Base-by-base conservation (phyloP, 768 basidiomycete genomes). In the Mycena vitilis region DNA sequence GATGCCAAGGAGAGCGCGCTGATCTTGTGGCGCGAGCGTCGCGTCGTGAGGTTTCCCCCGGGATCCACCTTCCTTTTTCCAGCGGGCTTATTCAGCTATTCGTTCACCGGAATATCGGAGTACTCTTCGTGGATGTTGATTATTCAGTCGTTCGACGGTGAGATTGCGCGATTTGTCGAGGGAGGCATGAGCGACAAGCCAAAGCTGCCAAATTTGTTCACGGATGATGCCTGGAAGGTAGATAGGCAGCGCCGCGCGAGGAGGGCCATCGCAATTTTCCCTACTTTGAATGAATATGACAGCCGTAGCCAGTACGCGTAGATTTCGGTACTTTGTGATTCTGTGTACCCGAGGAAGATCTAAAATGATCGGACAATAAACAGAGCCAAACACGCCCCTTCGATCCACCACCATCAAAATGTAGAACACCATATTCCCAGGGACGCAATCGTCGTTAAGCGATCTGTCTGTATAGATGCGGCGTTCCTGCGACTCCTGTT, bases 1-100 rank as follows among this genome's bases (percentile, higher is more conserved):
- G 16, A 12, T 4, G n/a, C 11, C 1, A 6, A 8, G 5, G 58
- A 48, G 34, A 22, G 23, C 7, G 38, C 7, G 13, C 44, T 60
- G 9, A 48, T 60, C 30, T 37, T 60, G 30, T 60, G 58, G 58
- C 5, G 36, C 4, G 18, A 60, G 4, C 25, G 30, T 2, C 36
- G 6, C 1, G n/a, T 60, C 9, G 58, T 60, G 20, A n/a, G 18
- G 0, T 60, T 60, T 20, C 58, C 58, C 4, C 58, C 45, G 20
- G 58, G 58, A 2, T 60, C 58, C 1, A 60, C 45, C 0, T 60
- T 60, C 45, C 25, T 60, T 7, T 10, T 47, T n/a, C 44, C 58
- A 4, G 45, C 30, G 1, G 58, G 20, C 4, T 4, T 60, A 18
- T 8, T 56, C 22, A 36, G 30, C 16, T 60, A 36, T n/a, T 60